Percentiles rank a stretch among this genome's conserved stretches.
Conservation (phyloP, 768 basidiomycete genomes). For the Dioszegia aurantiaca region DNA sequence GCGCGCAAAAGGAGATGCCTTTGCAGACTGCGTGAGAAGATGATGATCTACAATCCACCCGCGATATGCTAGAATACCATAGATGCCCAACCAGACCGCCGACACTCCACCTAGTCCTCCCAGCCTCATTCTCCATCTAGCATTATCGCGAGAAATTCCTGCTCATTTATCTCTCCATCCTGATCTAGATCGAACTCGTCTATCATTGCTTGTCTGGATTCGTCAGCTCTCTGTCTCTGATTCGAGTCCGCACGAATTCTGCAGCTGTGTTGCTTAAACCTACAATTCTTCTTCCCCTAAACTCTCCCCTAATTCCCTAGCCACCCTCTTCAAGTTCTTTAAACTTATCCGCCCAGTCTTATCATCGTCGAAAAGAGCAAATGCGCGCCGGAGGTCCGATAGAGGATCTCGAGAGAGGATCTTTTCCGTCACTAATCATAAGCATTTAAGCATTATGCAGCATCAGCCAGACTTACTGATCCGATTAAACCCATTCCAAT, state of each 20-base stretch:
- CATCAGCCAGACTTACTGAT: slow-evolving; percentile 64
- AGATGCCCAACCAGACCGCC: too few relatives aligned
- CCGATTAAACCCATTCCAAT: slow-evolving; percentile 87
- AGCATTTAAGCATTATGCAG: neutral
- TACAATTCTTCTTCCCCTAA: slow-evolving; percentile 95
- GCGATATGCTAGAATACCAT: too few relatives aligned
- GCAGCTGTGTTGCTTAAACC: too few relatives aligned
- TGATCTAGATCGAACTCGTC: slow-evolving; percentile 99
- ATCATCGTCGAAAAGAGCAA: slow-evolving; percentile 95
- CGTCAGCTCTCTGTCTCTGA: neutral
- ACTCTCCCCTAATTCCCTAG: slow-evolving; percentile 92
- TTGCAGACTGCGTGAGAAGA: too few relatives aligned
- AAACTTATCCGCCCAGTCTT: slow-evolving; percentile 90
- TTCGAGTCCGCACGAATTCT: neutral
- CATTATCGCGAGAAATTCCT: slow-evolving; percentile 97
- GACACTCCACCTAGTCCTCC: too few relatives aligned
- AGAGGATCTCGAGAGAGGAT: slow-evolving; percentile 92
- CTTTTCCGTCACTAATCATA: slow-evolving; percentile 76
- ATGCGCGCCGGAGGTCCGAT: slow-evolving; percentile 93
- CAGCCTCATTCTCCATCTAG: slow-evolving; percentile 70
- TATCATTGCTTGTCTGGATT: slow-evolving; percentile 95
- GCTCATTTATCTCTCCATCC: slow-evolving; percentile 94
- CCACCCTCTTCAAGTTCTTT: slow-evolving; percentile 84
- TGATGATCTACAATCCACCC: too few relatives aligned
- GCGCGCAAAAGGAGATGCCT: too few relatives aligned